Conservation (phyloP, 768 basidiomycete genomes). For the Boletus subparvulus region DNA sequence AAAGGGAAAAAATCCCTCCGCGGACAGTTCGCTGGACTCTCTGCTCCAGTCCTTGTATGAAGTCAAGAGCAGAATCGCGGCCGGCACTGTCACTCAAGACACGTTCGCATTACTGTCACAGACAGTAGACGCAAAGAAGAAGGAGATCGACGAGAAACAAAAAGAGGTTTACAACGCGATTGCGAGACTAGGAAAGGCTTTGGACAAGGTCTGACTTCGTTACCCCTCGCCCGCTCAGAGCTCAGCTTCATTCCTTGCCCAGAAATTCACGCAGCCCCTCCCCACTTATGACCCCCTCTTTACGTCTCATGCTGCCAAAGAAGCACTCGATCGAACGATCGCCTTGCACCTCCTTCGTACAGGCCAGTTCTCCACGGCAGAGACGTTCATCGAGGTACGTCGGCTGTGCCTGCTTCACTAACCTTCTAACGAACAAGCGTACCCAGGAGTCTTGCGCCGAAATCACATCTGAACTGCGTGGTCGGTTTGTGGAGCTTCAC, state of each 20-base stretch:
- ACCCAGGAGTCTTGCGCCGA: conserved; percentile 65
- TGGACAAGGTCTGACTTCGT: conserved; percentile 76
- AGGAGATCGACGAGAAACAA: conserved; percentile 82
- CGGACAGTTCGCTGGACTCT: conserved; percentile 61
- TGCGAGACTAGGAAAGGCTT: conserved; percentile 74
- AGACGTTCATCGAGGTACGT: conserved; percentile 70
- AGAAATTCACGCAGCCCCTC: conserved; percentile 62
- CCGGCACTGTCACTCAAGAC: conserved; percentile 48
- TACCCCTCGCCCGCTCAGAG: neutral
- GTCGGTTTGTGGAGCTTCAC: conserved; percentile 69
- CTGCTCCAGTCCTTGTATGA: conserved; percentile 58
- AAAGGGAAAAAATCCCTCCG: conserved; percentile 55
- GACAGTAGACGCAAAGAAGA: conserved; percentile 70
- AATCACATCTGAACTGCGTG: conserved; percentile 48
- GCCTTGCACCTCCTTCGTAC: conserved; percentile 78
- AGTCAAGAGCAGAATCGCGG: conserved; percentile 52
- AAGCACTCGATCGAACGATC: conserved; percentile 67
- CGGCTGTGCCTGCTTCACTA: neutral
- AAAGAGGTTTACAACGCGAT: conserved; percentile 84
- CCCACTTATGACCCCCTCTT: conserved; percentile 71
- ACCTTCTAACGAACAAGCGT: neutral
- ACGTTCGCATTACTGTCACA: conserved; percentile 51
- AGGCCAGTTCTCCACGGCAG: conserved; percentile 75
- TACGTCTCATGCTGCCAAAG: conserved; percentile 54
- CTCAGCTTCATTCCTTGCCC: conserved; percentile 7